Evolutionary conservation across 768 basidiomycete species (phyloP).

Genomic region (Leccinum disarticulatum): DNA sequence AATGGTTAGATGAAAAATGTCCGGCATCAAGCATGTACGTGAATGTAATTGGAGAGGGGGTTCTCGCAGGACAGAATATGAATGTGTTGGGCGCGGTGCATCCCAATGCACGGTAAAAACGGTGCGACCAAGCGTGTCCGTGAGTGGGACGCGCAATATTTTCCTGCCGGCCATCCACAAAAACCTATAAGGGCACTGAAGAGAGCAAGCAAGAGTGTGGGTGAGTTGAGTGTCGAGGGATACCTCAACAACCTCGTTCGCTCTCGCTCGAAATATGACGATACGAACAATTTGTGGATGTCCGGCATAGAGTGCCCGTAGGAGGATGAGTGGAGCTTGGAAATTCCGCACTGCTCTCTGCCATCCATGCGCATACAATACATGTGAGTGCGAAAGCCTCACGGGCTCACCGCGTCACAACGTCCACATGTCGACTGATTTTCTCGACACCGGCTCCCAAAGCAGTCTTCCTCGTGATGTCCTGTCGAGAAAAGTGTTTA

Average conservation of each 20-base stretch:
- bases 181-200: neutral
- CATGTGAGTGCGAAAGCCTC: neutral
- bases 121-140: neutral
- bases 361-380: neutral
- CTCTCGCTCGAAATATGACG: neutral
- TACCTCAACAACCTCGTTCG: neutral
- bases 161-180: neutral
- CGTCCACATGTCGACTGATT: conserved; percentile 34
- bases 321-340: conserved; percentile 11
- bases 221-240: neutral
- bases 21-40: conserved; percentile 7
- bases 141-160: neutral
- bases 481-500: conserved; percentile 21
- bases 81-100: neutral
- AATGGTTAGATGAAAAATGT: neutral
- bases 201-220: neutral
- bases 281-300: conserved; percentile 2
- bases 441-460: conserved; percentile 38
- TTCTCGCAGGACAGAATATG: neutral
- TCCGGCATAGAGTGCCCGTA: conserved; percentile 2
- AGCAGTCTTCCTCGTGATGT: conserved; percentile 29
- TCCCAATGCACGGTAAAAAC: neutral
- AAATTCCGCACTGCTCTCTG: conserved; percentile 9
- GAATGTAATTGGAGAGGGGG: neutral
- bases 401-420: conserved; percentile 16